Evolutionary conservation across 768 basidiomycete genomes (phyloP).

Genomic region (Cubamyces sp.): DNA sequence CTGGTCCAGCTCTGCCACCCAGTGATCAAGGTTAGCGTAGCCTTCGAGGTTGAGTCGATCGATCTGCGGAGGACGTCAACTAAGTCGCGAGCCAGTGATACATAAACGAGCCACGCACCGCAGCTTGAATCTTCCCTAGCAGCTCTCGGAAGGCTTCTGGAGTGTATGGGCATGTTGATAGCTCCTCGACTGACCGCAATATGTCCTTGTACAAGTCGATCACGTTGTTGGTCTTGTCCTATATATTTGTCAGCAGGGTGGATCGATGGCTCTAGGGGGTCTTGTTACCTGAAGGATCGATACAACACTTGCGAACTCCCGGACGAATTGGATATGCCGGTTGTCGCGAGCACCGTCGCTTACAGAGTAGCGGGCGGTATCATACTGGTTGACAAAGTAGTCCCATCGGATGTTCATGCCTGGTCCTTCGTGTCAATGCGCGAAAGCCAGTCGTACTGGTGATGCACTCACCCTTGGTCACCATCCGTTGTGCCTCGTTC

Average conservation of each 20-base stretch:
- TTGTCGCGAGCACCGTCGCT: conserved; percentile 81
- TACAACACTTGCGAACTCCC: conserved; percentile 93
- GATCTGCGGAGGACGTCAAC: conserved; percentile 53
- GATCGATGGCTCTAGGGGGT: neutral
- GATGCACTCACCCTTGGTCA: conserved; percentile 70
- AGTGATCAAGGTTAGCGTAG: conserved; percentile 72
- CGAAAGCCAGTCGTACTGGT: neutral
- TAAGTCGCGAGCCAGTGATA: neutral
- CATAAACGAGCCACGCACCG: conserved; percentile 51
- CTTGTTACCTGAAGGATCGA: conserved; percentile 79
- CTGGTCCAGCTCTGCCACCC: conserved; percentile 61
- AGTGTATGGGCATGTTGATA: conserved; percentile 85
- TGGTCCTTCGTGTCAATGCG: conserved; percentile 34
- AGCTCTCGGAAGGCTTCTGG: conserved; percentile 81
- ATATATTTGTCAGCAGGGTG: conserved; percentile 10
- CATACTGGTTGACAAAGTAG: conserved; percentile 93
- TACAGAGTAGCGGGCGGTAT: conserved; percentile 74
- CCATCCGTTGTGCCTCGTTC: conserved; percentile 92
- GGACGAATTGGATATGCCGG: conserved; percentile 90
- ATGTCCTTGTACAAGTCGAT: conserved; percentile 93
- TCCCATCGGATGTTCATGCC: conserved; percentile 98
- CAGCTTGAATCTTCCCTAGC: conserved; percentile 79
- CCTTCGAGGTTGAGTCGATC: conserved; percentile 96
- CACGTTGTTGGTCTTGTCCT: conserved; percentile 95
- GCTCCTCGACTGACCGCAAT: conserved; percentile 80